Percentiles rank a stretch among this genome's conserved stretches.
These are phyloP conservation scores for Ogataea haglerorum DNA, from an alignment of 805 yeast genomes.

Conservation along the genomic window DNA sequence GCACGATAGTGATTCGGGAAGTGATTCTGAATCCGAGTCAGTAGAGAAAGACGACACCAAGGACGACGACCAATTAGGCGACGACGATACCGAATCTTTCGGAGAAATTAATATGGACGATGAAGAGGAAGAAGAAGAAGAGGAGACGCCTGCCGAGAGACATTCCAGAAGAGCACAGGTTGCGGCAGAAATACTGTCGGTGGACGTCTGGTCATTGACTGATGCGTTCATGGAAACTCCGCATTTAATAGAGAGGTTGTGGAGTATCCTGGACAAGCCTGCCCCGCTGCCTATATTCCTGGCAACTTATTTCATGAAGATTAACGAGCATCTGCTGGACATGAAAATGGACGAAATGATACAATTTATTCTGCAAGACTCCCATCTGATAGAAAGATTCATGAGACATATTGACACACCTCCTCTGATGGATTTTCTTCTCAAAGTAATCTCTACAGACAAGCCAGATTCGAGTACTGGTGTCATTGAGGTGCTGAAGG, in stretches of 20 bases:
- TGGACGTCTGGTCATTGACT: slow-evolving; percentile 92
- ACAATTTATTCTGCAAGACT: slow-evolving; percentile 66
- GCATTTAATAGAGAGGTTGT: slow-evolving; percentile 61
- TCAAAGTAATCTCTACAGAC: slow-evolving; percentile 89
- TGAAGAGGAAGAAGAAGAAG: slow-evolving; percentile 28
- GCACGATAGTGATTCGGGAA: slow-evolving; percentile 9
- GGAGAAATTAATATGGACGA: slow-evolving; percentile 23
- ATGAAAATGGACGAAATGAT: slow-evolving; percentile 80
- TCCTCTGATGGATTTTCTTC: slow-evolving; percentile 86
- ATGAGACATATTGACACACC: slow-evolving; percentile 88
- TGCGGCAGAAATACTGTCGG: slow-evolving; percentile 85
- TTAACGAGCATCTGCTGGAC: slow-evolving; percentile 84
- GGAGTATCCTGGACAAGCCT: slow-evolving; percentile 73
- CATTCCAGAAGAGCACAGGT: slow-evolving; percentile 51
- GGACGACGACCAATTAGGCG: slow-evolving; percentile 14
- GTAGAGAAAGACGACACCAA: slow-evolving; percentile 9
- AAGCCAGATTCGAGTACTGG: slow-evolving; percentile 88
- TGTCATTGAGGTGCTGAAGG: slow-evolving; percentile 68
- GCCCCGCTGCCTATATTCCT: slow-evolving; percentile 68
- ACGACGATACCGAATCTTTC: slow-evolving; percentile 19
- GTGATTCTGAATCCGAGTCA: slow-evolving; percentile 21
- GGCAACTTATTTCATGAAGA: slow-evolving; percentile 87
- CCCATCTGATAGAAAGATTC: slow-evolving; percentile 72
- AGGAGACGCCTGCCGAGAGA: slow-evolving; percentile 32
- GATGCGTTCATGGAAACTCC: slow-evolving; percentile 82